Evolutionary conservation across 176 grass and related monocot species (phyloP), one percentile per base, ranked within the genome.

Genomic region (Oryza australiensis): DNA sequence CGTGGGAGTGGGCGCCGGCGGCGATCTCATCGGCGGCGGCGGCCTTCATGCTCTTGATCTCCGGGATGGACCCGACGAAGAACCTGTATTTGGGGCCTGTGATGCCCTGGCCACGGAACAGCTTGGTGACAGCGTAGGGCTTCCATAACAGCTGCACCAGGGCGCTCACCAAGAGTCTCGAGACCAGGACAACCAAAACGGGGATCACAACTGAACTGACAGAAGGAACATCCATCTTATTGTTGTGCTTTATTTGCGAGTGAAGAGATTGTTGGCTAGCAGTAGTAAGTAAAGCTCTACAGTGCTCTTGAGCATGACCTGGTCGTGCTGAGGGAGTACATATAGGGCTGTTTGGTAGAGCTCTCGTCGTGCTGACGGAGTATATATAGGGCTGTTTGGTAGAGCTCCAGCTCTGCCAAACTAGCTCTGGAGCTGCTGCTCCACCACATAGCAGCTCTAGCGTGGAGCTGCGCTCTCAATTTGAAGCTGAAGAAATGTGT

Each of bases 131-230:
- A 1, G 51, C 51, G 9, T 45, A 59, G 4, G 87, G 82, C 12
- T 46, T 80, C 87, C 87, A 85, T 2, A 64, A 53, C 18, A 87
- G 72, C 18, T 70, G n/a, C 33, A 82, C 14, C 51, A 88, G 2
- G 10, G 32, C 53, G 22, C 49, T 73, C 13, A 11, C 13, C 42
- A 45, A 13, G 9, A 45, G 62, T 10, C 53, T 66, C 1, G 75
- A 64, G 75, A 66, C 24, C 2, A 78, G 37, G 7, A 66, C 60
- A 0, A 42, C 37, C 24, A 78, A 38, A 37, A 65, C 5, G 9
- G 60, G n/a, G 26, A 35, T 33, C 24, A 65, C 20, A 9, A 78
- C 60, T 22, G 38, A 65, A 41, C 60, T 59, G 0, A 62, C 64
- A 33, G 48, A 60, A 45, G 42, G 42, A 37, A 22, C 32, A 24